phyloP scores from a whole-genome alignment of 2,329 filamentous ascomycete species.

The Neonectria ditissima region DNA sequence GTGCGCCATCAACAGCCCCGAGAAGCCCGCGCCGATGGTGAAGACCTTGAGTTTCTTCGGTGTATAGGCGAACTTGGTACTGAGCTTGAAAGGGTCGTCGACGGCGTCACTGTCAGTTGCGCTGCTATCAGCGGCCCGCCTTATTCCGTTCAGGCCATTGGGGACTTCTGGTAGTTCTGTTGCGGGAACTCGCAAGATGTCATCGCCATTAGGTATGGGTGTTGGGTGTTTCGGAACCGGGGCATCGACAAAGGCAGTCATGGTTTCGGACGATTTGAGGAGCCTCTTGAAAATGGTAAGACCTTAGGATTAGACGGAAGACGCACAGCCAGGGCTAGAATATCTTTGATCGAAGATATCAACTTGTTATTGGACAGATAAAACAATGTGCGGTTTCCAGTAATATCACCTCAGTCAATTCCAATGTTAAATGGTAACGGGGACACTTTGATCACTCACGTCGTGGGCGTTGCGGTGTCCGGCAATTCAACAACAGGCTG shows the following conservation, averaged over 20 bases:
- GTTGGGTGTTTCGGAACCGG: constrained; percentile 24
- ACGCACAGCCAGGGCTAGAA: neutral
- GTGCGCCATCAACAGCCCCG: constrained; percentile 50
- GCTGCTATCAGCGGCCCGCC: neutral
- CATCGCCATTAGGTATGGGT: neutral
- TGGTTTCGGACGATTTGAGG: no score
- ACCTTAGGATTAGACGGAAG: no score
- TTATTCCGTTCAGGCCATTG: neutral
- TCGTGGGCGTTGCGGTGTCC: neutral
- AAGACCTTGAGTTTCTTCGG: constrained; percentile 48
- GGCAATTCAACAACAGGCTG: neutral
- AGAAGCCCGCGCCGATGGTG: constrained; percentile 51
- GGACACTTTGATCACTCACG: neutral
- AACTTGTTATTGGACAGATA: no score
- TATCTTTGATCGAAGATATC: neutral
- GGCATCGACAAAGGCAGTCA: constrained; percentile 34
- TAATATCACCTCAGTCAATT: neutral
- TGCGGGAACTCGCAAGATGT: constrained; percentile 22
- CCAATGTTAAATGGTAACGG: neutral
- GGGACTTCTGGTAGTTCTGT: constrained; percentile 37
- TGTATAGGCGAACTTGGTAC: constrained; percentile 44
- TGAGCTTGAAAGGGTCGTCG: constrained; percentile 45
- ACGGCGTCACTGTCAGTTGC: constrained; percentile 11
- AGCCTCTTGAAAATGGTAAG: no score
- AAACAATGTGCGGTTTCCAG: no score